Conservation (phyloP, 2,329 filamentous ascomycete genomes). For the Westerdykella sp. region DNA sequence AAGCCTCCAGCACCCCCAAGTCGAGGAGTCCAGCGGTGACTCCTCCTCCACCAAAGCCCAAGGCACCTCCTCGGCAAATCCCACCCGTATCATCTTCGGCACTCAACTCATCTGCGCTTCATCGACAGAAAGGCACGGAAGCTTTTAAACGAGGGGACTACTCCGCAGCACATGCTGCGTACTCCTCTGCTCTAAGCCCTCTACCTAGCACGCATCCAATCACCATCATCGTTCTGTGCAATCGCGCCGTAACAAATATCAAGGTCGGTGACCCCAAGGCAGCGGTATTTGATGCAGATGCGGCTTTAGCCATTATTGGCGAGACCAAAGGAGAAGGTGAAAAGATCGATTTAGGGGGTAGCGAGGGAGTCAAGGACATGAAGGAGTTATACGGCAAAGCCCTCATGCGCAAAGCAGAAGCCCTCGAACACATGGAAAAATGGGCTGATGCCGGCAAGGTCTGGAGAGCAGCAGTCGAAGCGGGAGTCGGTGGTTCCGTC, state of each 20-base stretch:
- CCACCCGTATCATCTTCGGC: constrained; percentile 64
- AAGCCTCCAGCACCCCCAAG: constrained; percentile 22
- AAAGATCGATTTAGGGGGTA: constrained; percentile 60
- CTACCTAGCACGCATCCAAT: constrained; percentile 77
- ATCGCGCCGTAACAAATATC: constrained; percentile 80
- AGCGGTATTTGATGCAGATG: constrained; percentile 77
- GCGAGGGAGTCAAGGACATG: constrained; percentile 68
- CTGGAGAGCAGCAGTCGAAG: constrained; percentile 79
- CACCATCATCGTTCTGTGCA: constrained; percentile 81
- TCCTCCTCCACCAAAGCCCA: constrained; percentile 40
- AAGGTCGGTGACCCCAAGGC: constrained; percentile 90
- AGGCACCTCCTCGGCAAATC: constrained; percentile 51
- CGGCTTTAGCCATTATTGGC: constrained; percentile 74
- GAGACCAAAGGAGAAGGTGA: constrained; percentile 72
- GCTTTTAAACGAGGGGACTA: constrained; percentile 95
- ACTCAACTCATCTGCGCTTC: constrained; percentile 67
- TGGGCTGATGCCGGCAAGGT: constrained; percentile 76
- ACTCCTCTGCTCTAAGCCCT: constrained; percentile 67
- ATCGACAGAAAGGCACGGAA: constrained; percentile 73
- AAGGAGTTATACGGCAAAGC: constrained; percentile 91
- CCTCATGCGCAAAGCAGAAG: constrained; percentile 89
- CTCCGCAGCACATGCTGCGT: constrained; percentile 74
- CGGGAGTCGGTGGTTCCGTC: constrained; percentile 75
- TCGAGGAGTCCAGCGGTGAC: constrained; percentile 33
- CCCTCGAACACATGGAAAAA: constrained; percentile 88